These are phyloP conservation scores for Casuarina equisetifolia DNA, from an alignment of 306 rosid species.

Conservation along the genomic window DNA sequence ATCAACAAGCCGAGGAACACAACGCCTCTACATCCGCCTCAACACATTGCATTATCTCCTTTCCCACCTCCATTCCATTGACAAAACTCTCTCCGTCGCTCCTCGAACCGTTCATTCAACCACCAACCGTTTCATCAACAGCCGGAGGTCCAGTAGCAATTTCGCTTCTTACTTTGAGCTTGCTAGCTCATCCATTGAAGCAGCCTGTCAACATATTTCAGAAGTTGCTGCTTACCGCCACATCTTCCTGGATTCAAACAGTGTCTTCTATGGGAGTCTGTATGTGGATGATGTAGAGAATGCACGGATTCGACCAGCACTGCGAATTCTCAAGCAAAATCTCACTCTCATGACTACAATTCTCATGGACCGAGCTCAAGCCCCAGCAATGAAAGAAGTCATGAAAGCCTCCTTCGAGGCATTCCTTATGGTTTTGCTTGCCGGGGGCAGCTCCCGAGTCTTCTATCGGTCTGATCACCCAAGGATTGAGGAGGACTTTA, in stretches of 20 bases:
- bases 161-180: constrained; percentile 59
- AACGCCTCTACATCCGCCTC: constrained; percentile 88
- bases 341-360: constrained; percentile 66
- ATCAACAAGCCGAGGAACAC: constrained; percentile 90
- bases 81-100: constrained; percentile 50
- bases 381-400: constrained; percentile 78
- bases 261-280: constrained; percentile 72
- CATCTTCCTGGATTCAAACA: constrained; percentile 76
- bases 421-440: constrained; percentile 83
- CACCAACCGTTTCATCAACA: constrained; percentile 29
- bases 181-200: constrained; percentile 41
- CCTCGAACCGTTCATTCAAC: constrained; percentile 43
- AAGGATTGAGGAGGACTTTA: constrained; percentile 74
- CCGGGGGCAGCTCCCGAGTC: constrained; percentile 76
- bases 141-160: constrained; percentile 29
- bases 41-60: constrained; percentile 74
- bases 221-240: constrained; percentile 90
- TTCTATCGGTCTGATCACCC: constrained; percentile 54
- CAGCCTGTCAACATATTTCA: constrained; percentile 69
- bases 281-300: constrained; percentile 62
- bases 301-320: constrained; percentile 66
- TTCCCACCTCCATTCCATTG: constrained; percentile 56
- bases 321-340: constrained; percentile 72
- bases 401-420: constrained; percentile 89
- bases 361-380: constrained; percentile 68